Evolutionary conservation across 2,329 filamentous ascomycete species (phyloP), one percentile per base, ranked within the genome.

Genomic region (Coniochaeta sp.): DNA sequence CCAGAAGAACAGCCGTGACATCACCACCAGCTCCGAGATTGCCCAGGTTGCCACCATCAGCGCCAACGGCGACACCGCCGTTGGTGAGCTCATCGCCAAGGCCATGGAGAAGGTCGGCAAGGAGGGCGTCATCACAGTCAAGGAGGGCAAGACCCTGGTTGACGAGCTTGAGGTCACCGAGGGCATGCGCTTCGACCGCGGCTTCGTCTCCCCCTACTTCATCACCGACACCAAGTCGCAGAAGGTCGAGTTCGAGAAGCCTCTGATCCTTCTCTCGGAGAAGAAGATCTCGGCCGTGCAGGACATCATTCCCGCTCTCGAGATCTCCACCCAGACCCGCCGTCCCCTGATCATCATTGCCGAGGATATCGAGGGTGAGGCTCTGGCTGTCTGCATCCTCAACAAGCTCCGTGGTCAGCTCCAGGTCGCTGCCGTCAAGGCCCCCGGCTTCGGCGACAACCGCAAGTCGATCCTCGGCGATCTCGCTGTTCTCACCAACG

Each of bases 61-160:
- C 63, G 94, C 94, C 71, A 99, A 99, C 75, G 94, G 94, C 62
- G 94, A 99, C 69, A 84, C 83, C 54, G 91, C 96, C 76, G 89
- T 99, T 66, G 94, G 94, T 64, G 86, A 90, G 75, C 83, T 99
- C 68, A 94, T 99, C 71, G 91, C 94, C 68, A 96, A 85, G 69
- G 94, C 94, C 63, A 99, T 99, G 94, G 94, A 99, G 83, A 96
- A 95, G 83, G 94, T 99, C 58, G 94, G 94, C 74, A 99, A 99
- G 83, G 94, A 99, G 79, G 94, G 94, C 80, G 94, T 99, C 67
- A 99, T 99, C 72, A 99, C 94, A 53, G 92, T 97, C 68, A 99
- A 99, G 87, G 94, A 99, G 82, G 94, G 94, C 70, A 99, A 97
- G 87, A 97, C 94, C 55, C 86, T 95, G 68, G 85, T 89, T 65